Conservation (phyloP, 2,329 filamentous ascomycete genomes). For the Colletotrichum theobromicola region DNA sequence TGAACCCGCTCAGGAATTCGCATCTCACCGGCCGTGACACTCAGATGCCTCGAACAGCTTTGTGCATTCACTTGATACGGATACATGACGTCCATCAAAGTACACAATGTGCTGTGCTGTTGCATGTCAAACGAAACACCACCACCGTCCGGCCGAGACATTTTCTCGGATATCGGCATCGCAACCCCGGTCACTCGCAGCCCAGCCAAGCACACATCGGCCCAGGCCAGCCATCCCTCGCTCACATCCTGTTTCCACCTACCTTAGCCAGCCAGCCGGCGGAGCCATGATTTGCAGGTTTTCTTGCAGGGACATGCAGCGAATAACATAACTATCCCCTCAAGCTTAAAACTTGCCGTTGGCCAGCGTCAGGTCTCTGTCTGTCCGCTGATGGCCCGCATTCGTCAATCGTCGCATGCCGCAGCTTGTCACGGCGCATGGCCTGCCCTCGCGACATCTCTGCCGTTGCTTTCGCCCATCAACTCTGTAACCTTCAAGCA, state of each 20-base stretch:
- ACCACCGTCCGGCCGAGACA: background rate
- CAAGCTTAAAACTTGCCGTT: background rate
- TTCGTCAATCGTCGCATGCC: background rate
- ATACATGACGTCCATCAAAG: background rate
- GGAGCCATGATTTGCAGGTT: background rate
- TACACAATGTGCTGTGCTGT: background rate
- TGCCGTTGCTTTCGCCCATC: background rate
- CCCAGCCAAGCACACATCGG: background rate
- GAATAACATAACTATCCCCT: background rate
- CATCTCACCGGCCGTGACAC: background rate
- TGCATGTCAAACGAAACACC: background rate
- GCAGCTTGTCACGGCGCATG: background rate
- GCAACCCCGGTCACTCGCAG: background rate
- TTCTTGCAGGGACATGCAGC: background rate
- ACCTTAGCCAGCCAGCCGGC: background rate
- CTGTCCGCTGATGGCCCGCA: background rate
- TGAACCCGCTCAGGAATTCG: background rate
- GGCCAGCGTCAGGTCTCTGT: background rate
- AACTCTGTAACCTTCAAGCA: too few relatives aligned
- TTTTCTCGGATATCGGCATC: slow-evolving; percentile 15
- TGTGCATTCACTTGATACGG: background rate
- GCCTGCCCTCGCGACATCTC: background rate
- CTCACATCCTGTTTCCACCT: background rate
- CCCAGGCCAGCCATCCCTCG: background rate
- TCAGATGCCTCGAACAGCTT: background rate